Evolutionary conservation across 2,329 filamentous ascomycete genomes (phyloP), one percentile per base, ranked within the genome.

Genomic region (Diatrype stigma): DNA sequence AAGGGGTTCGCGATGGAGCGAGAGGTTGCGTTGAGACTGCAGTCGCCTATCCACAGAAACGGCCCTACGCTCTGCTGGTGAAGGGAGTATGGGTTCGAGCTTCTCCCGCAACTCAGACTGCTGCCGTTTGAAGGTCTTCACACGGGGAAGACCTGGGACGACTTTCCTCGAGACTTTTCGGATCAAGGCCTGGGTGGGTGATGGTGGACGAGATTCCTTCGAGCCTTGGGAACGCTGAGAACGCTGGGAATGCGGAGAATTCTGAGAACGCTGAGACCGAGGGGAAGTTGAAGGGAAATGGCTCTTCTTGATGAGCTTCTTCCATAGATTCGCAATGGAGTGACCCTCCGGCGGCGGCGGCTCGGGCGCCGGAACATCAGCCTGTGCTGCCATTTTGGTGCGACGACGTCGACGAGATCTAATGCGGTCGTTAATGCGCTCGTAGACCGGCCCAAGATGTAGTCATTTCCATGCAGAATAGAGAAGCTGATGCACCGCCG

Each of bases 91-190:
- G 42, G 88, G 84, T 52, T 86, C 76, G 49, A 96, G 76, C 62
- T 84, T 86, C 60, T 88, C 83, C 59, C 90, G 81, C 56, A 82
- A 80, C 70, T 96, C 92, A 26, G 90, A 93, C 65, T 88, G 81
- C 67, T 93, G 90, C 61, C 91, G 82, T 69, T 85, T 87, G 70
- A 95, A 91, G 0, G 90, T 95, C 60, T 86, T 82, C 4, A 85
- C 76, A 46, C 90, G 82, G 37, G 90, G 89, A 35, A 96, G 73
- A 16, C 87, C 86, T 17, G 90, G 87, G 16, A 92, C 83, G n/a
- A 90, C 89, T 62, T 79, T 84, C 58, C 82, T 70, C 28, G 74
- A 73, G 53, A 71, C 66, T 53, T 75, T 74, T 49, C 72, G 71
- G 21, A 72, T 68, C 45, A 73, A 52, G 42, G 68, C 70, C 21